phyloP scores from a whole-genome alignment of 2,329 filamentous ascomycete species.

The Trichoderma oligosporum region DNA sequence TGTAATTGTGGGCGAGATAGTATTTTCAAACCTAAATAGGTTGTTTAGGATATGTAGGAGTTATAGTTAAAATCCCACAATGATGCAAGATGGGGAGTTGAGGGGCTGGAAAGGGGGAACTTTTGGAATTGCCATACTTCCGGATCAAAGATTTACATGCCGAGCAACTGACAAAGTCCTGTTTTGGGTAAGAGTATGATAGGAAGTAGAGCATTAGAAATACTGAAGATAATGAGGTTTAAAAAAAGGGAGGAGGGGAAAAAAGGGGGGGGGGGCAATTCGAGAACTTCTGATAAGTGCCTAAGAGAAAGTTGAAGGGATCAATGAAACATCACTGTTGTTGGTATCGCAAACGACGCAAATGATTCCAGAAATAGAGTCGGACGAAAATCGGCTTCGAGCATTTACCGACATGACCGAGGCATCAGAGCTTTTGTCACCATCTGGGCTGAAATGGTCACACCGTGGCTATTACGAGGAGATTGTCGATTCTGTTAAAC shows the following conservation, averaged over 20 bases:
- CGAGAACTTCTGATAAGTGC: no score
- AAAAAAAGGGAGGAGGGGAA: not conserved
- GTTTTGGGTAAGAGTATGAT: not conserved
- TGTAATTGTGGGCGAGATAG: not conserved
- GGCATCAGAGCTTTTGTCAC: not conserved
- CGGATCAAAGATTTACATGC: slow-evolving; percentile 8
- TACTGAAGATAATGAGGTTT: not conserved
- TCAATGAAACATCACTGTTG: not conserved
- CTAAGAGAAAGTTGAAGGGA: not conserved
- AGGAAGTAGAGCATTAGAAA: not conserved
- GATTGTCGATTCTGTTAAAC: not conserved
- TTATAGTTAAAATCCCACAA: not conserved
- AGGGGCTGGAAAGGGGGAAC: no score
- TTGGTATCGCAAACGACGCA: not conserved
- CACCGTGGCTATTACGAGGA: not conserved
- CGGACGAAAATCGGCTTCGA: slow-evolving; percentile 20
- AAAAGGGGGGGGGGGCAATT: not conserved
- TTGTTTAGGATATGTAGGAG: not conserved
- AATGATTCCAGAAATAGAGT: not conserved
- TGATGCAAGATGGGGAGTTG: not conserved
- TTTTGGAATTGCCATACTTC: not conserved
- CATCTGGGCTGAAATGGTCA: not conserved
- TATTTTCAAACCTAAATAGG: not conserved
- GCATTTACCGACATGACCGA: slow-evolving; percentile 17
- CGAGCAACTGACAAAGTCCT: not conserved